Base-by-base conservation (phyloP, 202 grass and related monocot species). In the Elaeis oleifera region DNA sequence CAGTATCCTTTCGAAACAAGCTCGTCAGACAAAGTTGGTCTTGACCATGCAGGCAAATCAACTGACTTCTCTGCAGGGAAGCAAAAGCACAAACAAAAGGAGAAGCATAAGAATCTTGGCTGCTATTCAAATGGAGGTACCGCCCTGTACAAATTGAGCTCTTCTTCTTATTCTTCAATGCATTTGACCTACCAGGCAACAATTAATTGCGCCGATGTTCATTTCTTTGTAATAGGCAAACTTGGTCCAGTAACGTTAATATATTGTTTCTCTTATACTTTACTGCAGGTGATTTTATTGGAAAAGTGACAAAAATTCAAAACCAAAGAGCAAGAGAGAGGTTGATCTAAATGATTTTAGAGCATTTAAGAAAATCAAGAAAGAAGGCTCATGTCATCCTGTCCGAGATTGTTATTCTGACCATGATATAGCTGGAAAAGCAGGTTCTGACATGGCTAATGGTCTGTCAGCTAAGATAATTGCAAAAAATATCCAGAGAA, bases 341-440 rank as follows among this genome's bases (percentile, higher is more conserved):
- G 63, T 80, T 56, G 65, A 89, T 75, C 77, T 53, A 50, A 78
- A 68, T 80, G 82, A 94, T 70, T 73, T 66, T 18, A 89, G 73
- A 89, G 57, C 78, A 75, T 81, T 11, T 71, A 99, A 94, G 75
- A 99, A 99, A 78, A 74, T 63, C 23, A 94, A 88, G 72, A 97
- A 80, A 74, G 94, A 86, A 80, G 75, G 78, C 24, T 68, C 65
- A 5, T 69, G 70, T 73, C 57, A 54, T 70, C 56, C 59, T 77
- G 67, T 52, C 49, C 80, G 75, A 86, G 88, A 89, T 70, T 36
- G 76, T 66, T 74, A 72, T 36, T 50, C 73, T 44, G 76, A 67
- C 32, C 61, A 3, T 16, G 73, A 78, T 63, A 70, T 83, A 68
- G 51, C 64, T 51, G 71, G 71, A 68, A 82, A 76, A 61, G 50